phyloP scores from a whole-genome alignment of 2,329 filamentous ascomycete genomes.

The Claviceps sp. region DNA sequence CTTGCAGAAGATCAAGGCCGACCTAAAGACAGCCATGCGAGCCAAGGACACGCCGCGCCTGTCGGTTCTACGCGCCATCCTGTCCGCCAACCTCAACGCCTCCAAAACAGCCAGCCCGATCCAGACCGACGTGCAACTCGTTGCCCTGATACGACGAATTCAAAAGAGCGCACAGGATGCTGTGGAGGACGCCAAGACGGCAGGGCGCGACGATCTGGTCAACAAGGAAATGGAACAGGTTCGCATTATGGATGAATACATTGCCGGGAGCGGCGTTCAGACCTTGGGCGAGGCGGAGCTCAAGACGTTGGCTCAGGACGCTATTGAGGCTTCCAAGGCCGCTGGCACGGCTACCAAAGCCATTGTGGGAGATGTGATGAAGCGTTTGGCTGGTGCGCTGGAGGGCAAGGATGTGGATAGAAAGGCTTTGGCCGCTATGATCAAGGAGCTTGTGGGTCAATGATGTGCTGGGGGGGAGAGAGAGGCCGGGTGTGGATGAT shows the following conservation, averaged over 20 bases:
- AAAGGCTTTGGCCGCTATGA: conserved; percentile 43
- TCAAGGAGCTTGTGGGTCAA: conserved; percentile 34
- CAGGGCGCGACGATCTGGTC: conserved; percentile 53
- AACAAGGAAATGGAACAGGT: conserved; percentile 57
- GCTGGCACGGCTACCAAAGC: conserved; percentile 31
- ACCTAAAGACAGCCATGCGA: conserved; percentile 54
- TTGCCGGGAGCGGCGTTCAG: conserved; percentile 43
- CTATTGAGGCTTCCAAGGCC: conserved; percentile 35
- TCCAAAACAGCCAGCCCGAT: conserved; percentile 62
- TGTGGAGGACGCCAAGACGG: conserved; percentile 47
- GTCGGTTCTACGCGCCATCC: conserved; percentile 52
- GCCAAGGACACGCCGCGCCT: conserved; percentile 52
- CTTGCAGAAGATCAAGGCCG: conserved; percentile 40
- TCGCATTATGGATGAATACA: conserved; percentile 51
- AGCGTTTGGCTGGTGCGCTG: conserved; percentile 39
- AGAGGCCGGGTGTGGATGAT: not conserved
- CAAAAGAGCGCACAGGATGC: conserved; percentile 44
- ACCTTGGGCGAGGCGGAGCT: conserved; percentile 46
- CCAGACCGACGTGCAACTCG: conserved; percentile 54
- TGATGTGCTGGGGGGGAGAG: not conserved
- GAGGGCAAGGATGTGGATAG: conserved; percentile 53
- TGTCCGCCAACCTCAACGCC: conserved; percentile 60
- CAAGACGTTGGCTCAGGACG: conserved; percentile 33
- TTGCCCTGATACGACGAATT: conserved; percentile 53
- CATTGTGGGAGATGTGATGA: conserved; percentile 49